Evolutionary conservation across 768 basidiomycete species (phyloP).

Genomic region (Panaeolus papilionaceus): DNA sequence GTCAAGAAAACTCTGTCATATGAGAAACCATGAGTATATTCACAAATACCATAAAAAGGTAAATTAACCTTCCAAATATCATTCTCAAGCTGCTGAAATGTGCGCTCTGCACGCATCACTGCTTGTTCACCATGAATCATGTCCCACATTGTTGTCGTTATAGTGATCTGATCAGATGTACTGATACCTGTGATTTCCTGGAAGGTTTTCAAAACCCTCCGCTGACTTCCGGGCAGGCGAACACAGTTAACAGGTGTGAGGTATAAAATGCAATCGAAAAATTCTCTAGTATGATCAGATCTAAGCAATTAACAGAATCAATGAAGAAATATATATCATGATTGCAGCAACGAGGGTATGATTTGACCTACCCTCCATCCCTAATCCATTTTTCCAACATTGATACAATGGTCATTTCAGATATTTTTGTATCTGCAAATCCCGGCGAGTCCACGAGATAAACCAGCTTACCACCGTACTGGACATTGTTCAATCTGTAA

Average conservation of each 20-base stretch:
- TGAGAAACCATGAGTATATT: neutral
- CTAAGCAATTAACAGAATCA: neutral
- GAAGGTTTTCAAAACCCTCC: neutral
- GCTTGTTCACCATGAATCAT: neutral
- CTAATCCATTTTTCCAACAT: neutral
- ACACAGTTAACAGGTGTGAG: neutral
- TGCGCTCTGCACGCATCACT: neutral
- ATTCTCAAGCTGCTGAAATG: neutral
- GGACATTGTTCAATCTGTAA: neutral
- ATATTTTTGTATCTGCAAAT: neutral
- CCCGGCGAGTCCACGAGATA: neutral
- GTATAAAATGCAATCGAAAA: neutral
- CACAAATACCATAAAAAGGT: neutral
- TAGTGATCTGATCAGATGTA: neutral
- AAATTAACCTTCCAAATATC: neutral
- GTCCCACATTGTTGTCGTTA: neutral
- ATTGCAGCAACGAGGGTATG: no score
- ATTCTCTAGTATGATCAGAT: no score
- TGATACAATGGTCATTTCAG: neutral
- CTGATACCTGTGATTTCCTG: neutral
- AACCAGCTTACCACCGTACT: neutral
- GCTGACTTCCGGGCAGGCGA: neutral
- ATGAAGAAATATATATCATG: no score
- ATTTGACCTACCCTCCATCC: neutral
- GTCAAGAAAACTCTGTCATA: neutral